Conservation (phyloP, 257 asterid genomes). For the Knoxia roxburghii region DNA sequence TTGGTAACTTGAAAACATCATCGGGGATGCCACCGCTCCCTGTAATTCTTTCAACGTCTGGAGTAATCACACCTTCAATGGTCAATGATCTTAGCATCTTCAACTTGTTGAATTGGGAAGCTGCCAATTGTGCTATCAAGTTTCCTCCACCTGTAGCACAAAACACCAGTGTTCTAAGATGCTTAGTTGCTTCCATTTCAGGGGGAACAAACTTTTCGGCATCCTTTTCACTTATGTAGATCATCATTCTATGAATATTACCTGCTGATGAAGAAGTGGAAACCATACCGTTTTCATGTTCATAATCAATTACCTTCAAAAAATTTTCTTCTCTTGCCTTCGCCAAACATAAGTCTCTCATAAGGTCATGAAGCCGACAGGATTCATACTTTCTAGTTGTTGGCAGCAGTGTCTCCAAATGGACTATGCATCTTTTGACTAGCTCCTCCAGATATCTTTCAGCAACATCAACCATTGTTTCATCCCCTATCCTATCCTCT, state of each 20-base stretch:
- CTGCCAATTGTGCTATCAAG: neutral
- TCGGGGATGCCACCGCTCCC: neutral
- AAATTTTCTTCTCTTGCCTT: slow-evolving; percentile 10
- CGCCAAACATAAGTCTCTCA: slow-evolving; percentile 7
- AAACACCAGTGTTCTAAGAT: neutral
- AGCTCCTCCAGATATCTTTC: neutral
- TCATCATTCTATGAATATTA: neutral
- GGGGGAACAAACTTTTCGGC: neutral
- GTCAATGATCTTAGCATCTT: slow-evolving; percentile 1
- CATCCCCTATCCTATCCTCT: neutral
- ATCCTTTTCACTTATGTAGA: too few relatives aligned
- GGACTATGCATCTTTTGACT: neutral
- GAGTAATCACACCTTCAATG: neutral
- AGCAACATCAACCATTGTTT: slow-evolving; percentile 9
- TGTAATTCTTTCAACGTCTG: too few relatives aligned
- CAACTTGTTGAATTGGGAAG: neutral
- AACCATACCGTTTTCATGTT: neutral
- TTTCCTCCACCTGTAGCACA: too few relatives aligned
- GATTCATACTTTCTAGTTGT: neutral
- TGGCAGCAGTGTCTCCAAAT: too few relatives aligned
- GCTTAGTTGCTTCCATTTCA: neutral
- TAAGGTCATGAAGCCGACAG: slow-evolving; percentile 11
- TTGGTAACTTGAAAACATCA: neutral
- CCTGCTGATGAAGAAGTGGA: neutral
- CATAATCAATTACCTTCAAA: neutral